Evolutionary conservation across 345 rosid species (phyloP).

Genomic region (Eucalyptus erythrocorys): DNA sequence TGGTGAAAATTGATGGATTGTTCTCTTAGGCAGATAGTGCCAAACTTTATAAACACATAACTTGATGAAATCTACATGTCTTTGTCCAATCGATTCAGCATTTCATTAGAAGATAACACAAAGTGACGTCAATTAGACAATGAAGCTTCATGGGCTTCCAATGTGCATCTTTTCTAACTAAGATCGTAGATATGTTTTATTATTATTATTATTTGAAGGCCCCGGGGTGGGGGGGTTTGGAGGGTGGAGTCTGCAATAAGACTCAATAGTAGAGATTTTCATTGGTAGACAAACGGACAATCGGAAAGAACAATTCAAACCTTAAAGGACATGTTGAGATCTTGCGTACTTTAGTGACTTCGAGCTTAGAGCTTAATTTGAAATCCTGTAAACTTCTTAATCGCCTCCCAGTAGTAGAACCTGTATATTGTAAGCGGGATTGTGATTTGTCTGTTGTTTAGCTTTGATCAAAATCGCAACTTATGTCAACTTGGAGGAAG

Average conservation of each 20-base stretch:
- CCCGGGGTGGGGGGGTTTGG: accelerated
- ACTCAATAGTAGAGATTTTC: neutral
- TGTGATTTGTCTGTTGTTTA: neutral
- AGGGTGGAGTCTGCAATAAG: neutral
- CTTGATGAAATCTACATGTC: neutral
- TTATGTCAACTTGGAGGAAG: neutral
- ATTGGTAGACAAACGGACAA: neutral
- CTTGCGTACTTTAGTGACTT: neutral
- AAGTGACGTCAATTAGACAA: neutral
- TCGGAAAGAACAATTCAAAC: neutral
- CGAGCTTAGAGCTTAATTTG: neutral
- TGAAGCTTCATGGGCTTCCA: neutral
- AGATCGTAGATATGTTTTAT: neutral
- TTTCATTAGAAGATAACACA: neutral
- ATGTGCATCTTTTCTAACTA: neutral
- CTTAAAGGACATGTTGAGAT: neutral
- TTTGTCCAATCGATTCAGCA: neutral
- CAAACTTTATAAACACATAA: neutral
- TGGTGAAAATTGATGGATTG: neutral
- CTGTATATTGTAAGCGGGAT: neutral
- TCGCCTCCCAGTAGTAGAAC: neutral
- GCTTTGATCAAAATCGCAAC: neutral
- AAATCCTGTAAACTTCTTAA: no score
- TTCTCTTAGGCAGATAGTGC: neutral
- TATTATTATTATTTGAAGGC: neutral